Evolutionary conservation across 225 moss, liverwort and hornwort genomes (phyloP).

Genomic region (Bryoerythrophyllum caledonicum): DNA sequence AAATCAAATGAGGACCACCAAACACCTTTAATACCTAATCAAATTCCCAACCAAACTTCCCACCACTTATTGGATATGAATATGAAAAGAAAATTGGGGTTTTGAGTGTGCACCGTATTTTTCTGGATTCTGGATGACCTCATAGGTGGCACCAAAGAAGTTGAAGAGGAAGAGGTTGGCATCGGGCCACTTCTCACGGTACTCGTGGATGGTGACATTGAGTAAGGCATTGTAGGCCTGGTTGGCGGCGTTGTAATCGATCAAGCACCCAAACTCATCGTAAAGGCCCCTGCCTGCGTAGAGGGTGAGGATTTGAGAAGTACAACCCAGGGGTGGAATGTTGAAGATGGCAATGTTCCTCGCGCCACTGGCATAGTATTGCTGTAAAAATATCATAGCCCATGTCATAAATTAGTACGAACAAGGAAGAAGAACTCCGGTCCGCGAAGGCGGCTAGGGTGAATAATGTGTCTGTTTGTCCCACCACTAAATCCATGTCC

Average conservation of each 20-base stretch:
- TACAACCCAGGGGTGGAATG: slow-evolving; percentile 41
- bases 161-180: slow-evolving; percentile 40
- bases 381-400: slow-evolving; percentile 14
- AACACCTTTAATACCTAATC: too few species aligned
- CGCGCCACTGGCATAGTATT: slow-evolving; percentile 35
- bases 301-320: slow-evolving; percentile 24
- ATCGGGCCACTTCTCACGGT: slow-evolving; percentile 29
- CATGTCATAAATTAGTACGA: not conserved
- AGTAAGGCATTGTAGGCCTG: slow-evolving; percentile 36
- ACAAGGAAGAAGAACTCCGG: too few species aligned
- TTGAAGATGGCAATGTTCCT: slow-evolving; percentile 48
- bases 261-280: slow-evolving; percentile 45
- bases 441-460: too few species aligned
- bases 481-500: too few species aligned
- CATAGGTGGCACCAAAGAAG: slow-evolving; percentile 29
- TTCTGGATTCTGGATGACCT: slow-evolving; percentile 18
- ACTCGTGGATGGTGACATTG: slow-evolving; percentile 16
- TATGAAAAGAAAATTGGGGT: too few species aligned
- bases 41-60: too few species aligned
- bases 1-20: too few species aligned
- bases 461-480: too few species aligned
- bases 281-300: slow-evolving; percentile 31
- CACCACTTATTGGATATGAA: too few species aligned
- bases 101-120: slow-evolving; percentile 28
- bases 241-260: slow-evolving; percentile 26